Percentiles rank a stretch among this genome's conserved stretches.
Evolutionary conservation across 352 stramenopile species (phyloP).

Genomic region (Thraustotheca clavata): DNA sequence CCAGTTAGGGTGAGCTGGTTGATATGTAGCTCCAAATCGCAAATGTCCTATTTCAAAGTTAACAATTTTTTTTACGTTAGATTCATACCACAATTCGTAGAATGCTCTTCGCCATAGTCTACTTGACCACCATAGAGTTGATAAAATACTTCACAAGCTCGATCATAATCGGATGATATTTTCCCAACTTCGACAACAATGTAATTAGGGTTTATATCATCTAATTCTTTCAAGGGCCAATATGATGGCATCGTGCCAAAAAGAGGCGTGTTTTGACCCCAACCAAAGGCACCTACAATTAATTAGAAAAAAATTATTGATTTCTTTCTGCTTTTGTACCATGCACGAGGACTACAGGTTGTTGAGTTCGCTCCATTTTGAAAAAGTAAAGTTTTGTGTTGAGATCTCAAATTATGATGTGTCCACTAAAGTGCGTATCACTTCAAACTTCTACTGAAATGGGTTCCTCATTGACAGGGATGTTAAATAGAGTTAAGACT

Average conservation of each 20-base stretch:
- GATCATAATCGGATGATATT: slow-evolving; percentile 62
- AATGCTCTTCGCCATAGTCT: slow-evolving; percentile 53
- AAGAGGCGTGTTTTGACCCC: slow-evolving; percentile 38
- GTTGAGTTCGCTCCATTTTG: slow-evolving; percentile 25
- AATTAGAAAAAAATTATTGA: background rate
- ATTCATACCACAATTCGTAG: slow-evolving; percentile 11
- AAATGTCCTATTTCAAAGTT: slow-evolving; percentile 24
- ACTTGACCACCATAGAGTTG: slow-evolving; percentile 49
- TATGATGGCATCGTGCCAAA: slow-evolving; percentile 45
- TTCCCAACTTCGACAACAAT: slow-evolving; percentile 48
- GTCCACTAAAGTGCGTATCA: too few relatives aligned
- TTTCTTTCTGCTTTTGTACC: slow-evolving; percentile 22
- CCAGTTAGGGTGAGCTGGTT: slow-evolving; percentile 33
- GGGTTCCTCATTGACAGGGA: too few relatives aligned
- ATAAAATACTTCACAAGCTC: slow-evolving; percentile 62
- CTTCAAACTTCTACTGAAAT: too few relatives aligned
- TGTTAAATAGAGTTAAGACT: too few relatives aligned
- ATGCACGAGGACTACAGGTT: slow-evolving; percentile 62
- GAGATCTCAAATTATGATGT: too few relatives aligned
- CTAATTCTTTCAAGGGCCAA: slow-evolving; percentile 47
- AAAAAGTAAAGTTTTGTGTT: too few relatives aligned
- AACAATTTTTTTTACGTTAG: background rate
- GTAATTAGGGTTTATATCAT: slow-evolving; percentile 45
- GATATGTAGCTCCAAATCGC: slow-evolving; percentile 38
- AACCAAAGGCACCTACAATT: slow-evolving; percentile 26